Evolutionary conservation across 2,329 filamentous ascomycete genomes (phyloP), one percentile per base, ranked within the genome.

Genomic region (Grosmannia clavigera): DNA sequence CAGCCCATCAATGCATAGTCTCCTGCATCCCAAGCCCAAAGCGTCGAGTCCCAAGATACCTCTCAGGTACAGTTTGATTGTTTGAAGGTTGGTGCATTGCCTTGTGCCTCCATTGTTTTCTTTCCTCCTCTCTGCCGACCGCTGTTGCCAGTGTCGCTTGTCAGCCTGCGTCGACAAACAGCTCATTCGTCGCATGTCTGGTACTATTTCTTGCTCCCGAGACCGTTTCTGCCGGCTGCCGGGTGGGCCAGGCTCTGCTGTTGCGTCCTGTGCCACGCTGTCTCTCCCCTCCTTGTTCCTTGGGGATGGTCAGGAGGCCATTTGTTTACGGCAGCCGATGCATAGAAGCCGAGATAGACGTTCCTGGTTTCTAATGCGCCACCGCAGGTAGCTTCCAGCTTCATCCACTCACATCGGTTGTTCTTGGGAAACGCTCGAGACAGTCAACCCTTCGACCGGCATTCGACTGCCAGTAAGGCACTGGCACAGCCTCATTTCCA

Each of bases 11-110:
- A 58, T 64, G 62, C 61, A 61, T 40, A 58, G 31, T 53, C 55
- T 22, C 61, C 63, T 61, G 63, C 63, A 62, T 62, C 61, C 16
- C 59, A 63, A 63, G 60, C 31, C 58, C 61, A 54, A 52, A 43
- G 22, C 56, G 52, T 54, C 60, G 59, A 51, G 43, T 51, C 56
- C n/a, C n/a, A 40, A 27, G 12, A 43, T 46, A 59, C 51, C 38
- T 31, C 19, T 27, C 16, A 35, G 43, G 35, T 55, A 60, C 35
- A 43, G 29, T 22, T 5, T 12, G 43, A 29, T 27, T 53, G 54
- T 27, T 29, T 46, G 22, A 33, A 14, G n/a, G 27, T 54, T 31
- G 14, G 35, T 57, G 52, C 40, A 38, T 59, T 25, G 55, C 1
- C 25, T 27, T 60, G 46, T 58, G 50, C 38, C 43, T 35, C 46